These are phyloP conservation scores for Heterobasidion parviporum DNA, from an alignment of 1,284 basidiomycete genomes.

Conservation along the genomic window DNA sequence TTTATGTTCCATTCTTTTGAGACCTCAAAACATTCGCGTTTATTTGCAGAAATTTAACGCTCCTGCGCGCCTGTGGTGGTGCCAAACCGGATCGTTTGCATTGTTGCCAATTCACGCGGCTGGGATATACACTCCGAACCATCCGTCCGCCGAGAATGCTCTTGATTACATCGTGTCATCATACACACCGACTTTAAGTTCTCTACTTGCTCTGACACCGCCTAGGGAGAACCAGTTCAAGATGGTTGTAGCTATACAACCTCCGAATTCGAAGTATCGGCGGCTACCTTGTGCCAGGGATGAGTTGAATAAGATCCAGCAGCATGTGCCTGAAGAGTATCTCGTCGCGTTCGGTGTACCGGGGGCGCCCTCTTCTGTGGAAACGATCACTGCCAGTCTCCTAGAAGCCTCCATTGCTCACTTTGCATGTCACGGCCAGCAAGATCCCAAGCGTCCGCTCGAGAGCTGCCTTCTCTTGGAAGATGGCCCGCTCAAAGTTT, in stretches of 20 bases:
- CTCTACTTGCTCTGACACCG: not conserved
- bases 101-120: constrained; percentile 19
- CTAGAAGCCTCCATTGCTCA: not conserved
- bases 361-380: not conserved
- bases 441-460: not conserved
- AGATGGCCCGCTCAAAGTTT: not conserved
- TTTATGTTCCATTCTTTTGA: not conserved
- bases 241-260: constrained; percentile 2
- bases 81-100: constrained; percentile 15
- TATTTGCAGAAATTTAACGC: not conserved
- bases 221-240: not conserved
- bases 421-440: constrained; percentile 2
- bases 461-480: not conserved
- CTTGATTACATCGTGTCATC: constrained; percentile 16
- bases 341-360: constrained; percentile 6
- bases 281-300: not conserved
- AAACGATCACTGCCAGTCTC: not conserved
- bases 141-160: not conserved
- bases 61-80: constrained; percentile 15
- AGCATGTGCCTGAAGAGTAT: constrained; percentile 7
- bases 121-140: constrained; percentile 7
- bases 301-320: not conserved
- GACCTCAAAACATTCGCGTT: not conserved
- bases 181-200: constrained; percentile 15
- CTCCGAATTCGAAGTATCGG: not conserved